Base-by-base conservation (phyloP, 208 protist genomes). In the Leishmania lainsoni region DNA sequence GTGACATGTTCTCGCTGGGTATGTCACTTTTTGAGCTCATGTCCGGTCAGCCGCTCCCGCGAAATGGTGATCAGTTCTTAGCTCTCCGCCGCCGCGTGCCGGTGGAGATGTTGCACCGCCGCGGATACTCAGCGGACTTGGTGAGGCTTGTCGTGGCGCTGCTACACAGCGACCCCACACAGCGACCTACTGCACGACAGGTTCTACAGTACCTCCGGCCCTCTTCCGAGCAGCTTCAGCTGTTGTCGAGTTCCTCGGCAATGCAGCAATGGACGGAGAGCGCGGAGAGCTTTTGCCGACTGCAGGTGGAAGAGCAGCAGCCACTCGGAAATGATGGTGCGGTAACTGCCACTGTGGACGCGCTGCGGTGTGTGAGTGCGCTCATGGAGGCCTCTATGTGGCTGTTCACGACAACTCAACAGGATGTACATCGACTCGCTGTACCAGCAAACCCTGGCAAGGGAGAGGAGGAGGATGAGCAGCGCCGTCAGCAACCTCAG, bases 1-100 rank as follows among this genome's bases (percentile, higher is more conserved):
- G 93, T 9, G 96, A 98, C 77, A 93, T 98, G 81, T 98, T 98
- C 86, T 91, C 91, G 1, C 87, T 98, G n/a, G 96, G 96, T 48
- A 96, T 98, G 86, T 97, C 93, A 49, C 81, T 98, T 32, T 96
- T 94, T 81, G 96, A 98, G 86, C 84, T 98, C 54, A 94, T 97
- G 88, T 92, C 87, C 29, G 93, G 94, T 39, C 76, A 92, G 58
- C 76, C 91, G 26, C 89, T 97, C 26, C 96, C 96, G 16, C 85
- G 87, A 51, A 94, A 94, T 61, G 94, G 93, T 5, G 93, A 95
- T 26, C 80, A 81, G 10, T 97, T 94, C 76, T 72, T 91, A 32
- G 82, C 88, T 39, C 86, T 98, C 61, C 95, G 95, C 48, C 81
- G 80, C 4, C 65, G 75, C 29, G 66, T 91, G n/a, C 94, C 93